Base-by-base conservation (phyloP, 176 grass and related monocot genomes). In the Bolboschoenus planiculmis region DNA sequence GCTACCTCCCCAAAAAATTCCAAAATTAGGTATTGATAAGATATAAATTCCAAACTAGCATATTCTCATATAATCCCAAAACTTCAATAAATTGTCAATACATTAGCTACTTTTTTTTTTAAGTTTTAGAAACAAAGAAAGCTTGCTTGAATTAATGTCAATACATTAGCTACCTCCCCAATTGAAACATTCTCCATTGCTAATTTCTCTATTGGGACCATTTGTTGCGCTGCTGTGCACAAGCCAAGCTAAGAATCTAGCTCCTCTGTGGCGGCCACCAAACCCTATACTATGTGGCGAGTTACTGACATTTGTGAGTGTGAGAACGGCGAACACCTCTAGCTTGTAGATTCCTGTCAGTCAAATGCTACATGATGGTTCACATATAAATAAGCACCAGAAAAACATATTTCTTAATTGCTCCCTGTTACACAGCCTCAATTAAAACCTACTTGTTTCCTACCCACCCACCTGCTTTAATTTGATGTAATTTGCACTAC, bases 381-480 rank as follows among this genome's bases (percentile, higher is more conserved):
- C 3, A 35, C 11, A 65, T 65, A 27, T 2, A 35, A 7, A 34
- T n/a, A 18, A 35, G 5, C 4, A 37, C 1, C 16, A 68, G 7
- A 0, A 10, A 68, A 39, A 33, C 5, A 0, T 33, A 68, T 68
- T 68, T 39, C 64, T 6, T 3, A 68, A 37, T 68, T 39, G 53
- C 50, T 79, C 50, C 50, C 50, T 16, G 37, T 37, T 21, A 79
- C 50, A 79, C 14, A 79, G 50, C n/a, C n/a, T n/a, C n/a, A n/a
- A 14, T 58, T 30, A 79, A 79, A 79, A 79, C 29, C 51, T 10
- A 57, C 29, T 40, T 79, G 75, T 48, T 79, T 54, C 75, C 75
- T 27, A 79, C n/a, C 50, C 50, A 35, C 77, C 48, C 48, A 56
- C 27, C 48, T n/a, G 4, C 50, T 36, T 66, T 34, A n/a, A n/a